phyloP scores from a whole-genome alignment of 805 yeast genomes.

The Sugiyamaella smithiae region DNA sequence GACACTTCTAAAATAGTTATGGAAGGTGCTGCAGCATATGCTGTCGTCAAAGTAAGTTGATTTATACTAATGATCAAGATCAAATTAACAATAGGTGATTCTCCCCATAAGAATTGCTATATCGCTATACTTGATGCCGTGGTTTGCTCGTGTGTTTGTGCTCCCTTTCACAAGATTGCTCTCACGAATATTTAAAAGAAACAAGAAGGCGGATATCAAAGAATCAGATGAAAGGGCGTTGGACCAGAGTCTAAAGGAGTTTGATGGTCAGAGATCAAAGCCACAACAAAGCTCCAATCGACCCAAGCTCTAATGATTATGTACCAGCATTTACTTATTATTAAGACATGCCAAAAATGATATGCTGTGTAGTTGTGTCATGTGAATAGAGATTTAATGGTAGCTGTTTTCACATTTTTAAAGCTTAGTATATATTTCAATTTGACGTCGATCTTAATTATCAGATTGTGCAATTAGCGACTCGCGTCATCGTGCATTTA shows the following conservation, averaged over 20 bases:
- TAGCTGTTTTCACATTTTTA: too few relatives aligned
- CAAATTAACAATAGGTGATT: conserved; percentile 21
- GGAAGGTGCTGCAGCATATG: conserved; percentile 76
- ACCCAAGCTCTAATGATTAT: not conserved
- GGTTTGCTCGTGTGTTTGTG: conserved; percentile 51
- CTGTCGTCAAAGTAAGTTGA: conserved; percentile 52
- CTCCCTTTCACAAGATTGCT: conserved; percentile 40
- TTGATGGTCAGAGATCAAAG: not conserved
- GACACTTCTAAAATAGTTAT: conserved; percentile 55
- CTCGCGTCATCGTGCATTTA: too few relatives aligned
- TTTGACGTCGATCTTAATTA: too few relatives aligned
- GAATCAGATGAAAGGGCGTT: conserved; percentile 13
- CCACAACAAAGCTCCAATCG: conserved; percentile 1
- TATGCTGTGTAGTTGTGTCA: too few relatives aligned
- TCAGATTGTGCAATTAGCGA: too few relatives aligned
- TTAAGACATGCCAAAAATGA: too few relatives aligned
- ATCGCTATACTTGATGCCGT: conserved; percentile 54
- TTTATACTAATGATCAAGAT: conserved; percentile 14
- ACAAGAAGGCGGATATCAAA: conserved; percentile 10
- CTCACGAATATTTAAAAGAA: conserved; percentile 6
- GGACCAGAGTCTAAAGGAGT: conserved; percentile 13
- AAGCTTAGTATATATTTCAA: too few relatives aligned
- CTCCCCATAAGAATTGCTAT: conserved; percentile 53
- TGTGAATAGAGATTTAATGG: too few relatives aligned
- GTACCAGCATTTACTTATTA: not conserved